Conservation (phyloP, 1,284 basidiomycete genomes). For the Takashimella tepidaria region DNA sequence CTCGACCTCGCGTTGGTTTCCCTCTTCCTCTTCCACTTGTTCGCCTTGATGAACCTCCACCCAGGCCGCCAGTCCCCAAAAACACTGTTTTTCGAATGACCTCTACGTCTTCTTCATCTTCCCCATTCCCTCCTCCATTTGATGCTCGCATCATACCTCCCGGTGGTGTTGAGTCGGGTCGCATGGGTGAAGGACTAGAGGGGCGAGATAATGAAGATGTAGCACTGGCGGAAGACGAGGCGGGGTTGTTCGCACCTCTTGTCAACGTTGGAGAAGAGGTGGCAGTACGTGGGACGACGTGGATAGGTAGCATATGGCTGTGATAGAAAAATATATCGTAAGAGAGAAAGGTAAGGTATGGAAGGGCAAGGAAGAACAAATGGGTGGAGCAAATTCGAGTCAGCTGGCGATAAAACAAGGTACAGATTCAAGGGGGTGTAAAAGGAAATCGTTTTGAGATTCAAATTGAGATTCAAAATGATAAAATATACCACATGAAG, state of each 20-base stretch:
- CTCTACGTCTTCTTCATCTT: constrained; percentile 4
- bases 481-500: too few species aligned
- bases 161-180: constrained; percentile 8
- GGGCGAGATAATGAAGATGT: constrained; percentile 5
- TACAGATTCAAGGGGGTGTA: not conserved
- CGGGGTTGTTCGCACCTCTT: not conserved
- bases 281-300: constrained; percentile 3
- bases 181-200: constrained; percentile 8
- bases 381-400: too few species aligned
- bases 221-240: constrained; percentile 1
- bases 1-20: not conserved
- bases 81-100: constrained; percentile 12
- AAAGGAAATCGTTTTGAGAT: too few species aligned
- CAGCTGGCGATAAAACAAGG: not conserved
- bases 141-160: constrained; percentile 5
- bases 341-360: too few species aligned
- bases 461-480: too few species aligned
- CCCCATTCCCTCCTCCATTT: not conserved
- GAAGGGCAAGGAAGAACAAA: too few species aligned
- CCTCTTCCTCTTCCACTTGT: not conserved
- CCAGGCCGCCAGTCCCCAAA: constrained; percentile 4
- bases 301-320: constrained; percentile 23
- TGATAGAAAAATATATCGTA: not conserved
- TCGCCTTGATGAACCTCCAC: not conserved
- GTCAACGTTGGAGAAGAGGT: not conserved